Evolutionary conservation across 306 rosid species (phyloP).

Genomic region (Dalbergia oliveri): DNA sequence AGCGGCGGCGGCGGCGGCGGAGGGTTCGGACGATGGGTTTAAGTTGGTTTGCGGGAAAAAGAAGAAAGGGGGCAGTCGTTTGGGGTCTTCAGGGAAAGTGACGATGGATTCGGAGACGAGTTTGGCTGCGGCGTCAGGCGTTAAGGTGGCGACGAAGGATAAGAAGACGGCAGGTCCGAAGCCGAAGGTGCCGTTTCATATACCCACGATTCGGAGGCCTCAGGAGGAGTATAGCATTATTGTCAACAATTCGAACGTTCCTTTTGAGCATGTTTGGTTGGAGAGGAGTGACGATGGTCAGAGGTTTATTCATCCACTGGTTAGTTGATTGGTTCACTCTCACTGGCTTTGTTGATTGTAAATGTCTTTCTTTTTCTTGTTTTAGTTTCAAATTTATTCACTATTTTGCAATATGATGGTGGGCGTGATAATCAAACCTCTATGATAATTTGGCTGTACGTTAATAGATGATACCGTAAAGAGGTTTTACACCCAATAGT

Average conservation of each 20-base stretch:
- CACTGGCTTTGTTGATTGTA: not conserved
- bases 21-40: slow-evolving; percentile 64
- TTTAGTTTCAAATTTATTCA: not conserved
- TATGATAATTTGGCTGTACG: not conserved
- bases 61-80: slow-evolving; percentile 49
- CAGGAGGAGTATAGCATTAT: slow-evolving; percentile 77
- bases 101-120: not conserved
- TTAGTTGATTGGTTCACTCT: slow-evolving; percentile 53
- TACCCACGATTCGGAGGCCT: slow-evolving; percentile 80
- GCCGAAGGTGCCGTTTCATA: slow-evolving; percentile 86
- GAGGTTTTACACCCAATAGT: no score
- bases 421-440: not conserved
- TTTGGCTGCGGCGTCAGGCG: slow-evolving; percentile 35
- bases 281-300: slow-evolving; percentile 75
- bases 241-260: slow-evolving; percentile 75
- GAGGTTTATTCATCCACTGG: slow-evolving; percentile 84
- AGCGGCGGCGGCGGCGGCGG: slow-evolving; percentile 26
- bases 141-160: slow-evolving; percentile 68
- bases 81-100: slow-evolving; percentile 35
- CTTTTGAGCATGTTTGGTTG: slow-evolving; percentile 95
- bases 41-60: slow-evolving; percentile 74
- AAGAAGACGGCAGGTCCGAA: slow-evolving; percentile 59
- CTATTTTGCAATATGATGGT: not conserved
- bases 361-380: not conserved
- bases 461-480: not conserved